A percentile compares a stretch with the other conserved stretches of the same genome.
phyloP scores from a whole-genome alignment of 148 eudicot genomes.

The Arbutus unedo region DNA sequence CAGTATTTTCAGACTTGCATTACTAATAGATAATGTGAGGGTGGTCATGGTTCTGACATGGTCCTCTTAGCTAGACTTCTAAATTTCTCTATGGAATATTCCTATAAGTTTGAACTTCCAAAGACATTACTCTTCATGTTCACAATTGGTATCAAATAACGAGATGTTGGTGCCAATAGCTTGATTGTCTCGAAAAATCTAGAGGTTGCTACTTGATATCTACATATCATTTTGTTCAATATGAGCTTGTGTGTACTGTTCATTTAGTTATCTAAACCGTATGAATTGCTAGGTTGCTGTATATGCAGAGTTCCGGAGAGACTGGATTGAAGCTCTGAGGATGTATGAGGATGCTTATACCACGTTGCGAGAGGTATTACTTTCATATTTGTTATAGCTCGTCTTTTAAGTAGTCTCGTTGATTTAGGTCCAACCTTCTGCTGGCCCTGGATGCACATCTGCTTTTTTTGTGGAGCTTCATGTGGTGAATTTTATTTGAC shows the following conservation, averaged over 20 bases:
- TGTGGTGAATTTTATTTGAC: not conserved
- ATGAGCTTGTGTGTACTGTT: conserved; percentile 6
- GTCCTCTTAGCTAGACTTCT: conserved; percentile 6
- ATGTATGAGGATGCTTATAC: conserved; percentile 91
- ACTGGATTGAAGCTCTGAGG: conserved; percentile 95
- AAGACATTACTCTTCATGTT: not conserved
- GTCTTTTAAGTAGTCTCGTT: conserved; percentile 4
- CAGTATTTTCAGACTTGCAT: not conserved
- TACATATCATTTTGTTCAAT: not conserved
- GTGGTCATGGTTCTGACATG: not conserved
- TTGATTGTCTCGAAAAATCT: not conserved
- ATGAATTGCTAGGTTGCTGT: conserved; percentile 86
- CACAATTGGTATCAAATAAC: not conserved
- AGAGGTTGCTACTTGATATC: not conserved
- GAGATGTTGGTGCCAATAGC: not conserved
- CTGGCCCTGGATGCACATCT: not conserved
- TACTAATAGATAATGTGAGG: not conserved
- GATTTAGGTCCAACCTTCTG: not conserved
- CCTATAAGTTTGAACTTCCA: not conserved
- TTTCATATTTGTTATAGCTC: conserved; percentile 6
- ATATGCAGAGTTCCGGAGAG: conserved; percentile 94
- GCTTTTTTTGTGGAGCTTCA: not conserved
- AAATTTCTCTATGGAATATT: not conserved
- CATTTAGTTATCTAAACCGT: conserved; percentile 20
- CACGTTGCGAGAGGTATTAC: conserved; percentile 74